Base-by-base conservation (phyloP, 768 basidiomycete genomes). In the Russula foetens region DNA sequence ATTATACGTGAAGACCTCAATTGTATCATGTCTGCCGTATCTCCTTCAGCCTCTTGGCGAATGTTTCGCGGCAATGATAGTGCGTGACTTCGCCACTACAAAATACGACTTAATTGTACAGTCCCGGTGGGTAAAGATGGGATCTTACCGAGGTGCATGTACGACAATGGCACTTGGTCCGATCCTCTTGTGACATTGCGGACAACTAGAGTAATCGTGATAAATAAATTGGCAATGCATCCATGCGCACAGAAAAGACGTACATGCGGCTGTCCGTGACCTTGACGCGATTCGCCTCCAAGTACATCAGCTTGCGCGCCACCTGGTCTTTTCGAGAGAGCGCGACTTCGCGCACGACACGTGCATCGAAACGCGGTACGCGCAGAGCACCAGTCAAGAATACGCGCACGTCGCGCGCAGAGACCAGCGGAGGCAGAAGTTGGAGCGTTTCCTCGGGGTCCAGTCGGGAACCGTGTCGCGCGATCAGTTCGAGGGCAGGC, bases 221-320 rank as follows among this genome's bases (percentile, higher is more conserved):
- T 58, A 8, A 58, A 41, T 17, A 44, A n/a, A 29, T n/a, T 23
- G 7, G 11, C 7, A 26, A 17, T 11, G 19, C 2, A 2, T 3
- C 4, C 11, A 12, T 24, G 23, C 38, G 11, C 4, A 7, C 8
- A 44, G 4, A 50, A 35, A 47, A 9, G 8, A 81, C 90, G 63
- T 67, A 97, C 95, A 98, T 94, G 67, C 97, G 81, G 68, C 85
- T 88, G 70, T 98, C 95, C 0, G 89, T 89, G 53, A 98, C 84
- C 69, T 89, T 91, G 21, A 98, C 95, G 56, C 90, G 78, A 68
- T 82, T 85, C 49, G 82, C 78, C 74, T 98, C 88, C 56, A 97
- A 72, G 51, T 75, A 75, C 80, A 97, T 86, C 68, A 97, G 67
- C 58, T 76, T 77, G 67, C 85, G 73, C 43, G 90, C 84, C 15